phyloP scores from a whole-genome alignment of 2,329 filamentous ascomycete genomes.

The Xylaria sp. region DNA sequence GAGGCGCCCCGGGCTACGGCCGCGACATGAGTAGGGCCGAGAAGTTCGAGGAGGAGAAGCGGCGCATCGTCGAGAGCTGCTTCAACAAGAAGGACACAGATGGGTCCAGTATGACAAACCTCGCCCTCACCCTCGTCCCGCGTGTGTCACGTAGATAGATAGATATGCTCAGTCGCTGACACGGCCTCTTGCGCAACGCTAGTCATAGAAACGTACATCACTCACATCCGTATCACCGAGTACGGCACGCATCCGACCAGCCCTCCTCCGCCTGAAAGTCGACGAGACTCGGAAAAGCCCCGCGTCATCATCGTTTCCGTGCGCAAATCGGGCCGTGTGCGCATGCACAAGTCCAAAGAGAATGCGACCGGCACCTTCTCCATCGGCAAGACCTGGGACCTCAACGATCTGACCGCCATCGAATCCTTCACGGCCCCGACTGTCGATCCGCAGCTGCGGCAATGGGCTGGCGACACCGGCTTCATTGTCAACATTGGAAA shows the following conservation, averaged over 20 bases:
- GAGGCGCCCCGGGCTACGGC: constrained; percentile 50
- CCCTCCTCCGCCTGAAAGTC: constrained; percentile 84
- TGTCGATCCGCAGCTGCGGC: constrained; percentile 68
- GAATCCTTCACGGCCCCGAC: constrained; percentile 79
- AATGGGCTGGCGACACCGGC: constrained; percentile 85
- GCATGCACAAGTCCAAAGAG: constrained; percentile 96
- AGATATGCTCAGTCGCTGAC: constrained; percentile 21
- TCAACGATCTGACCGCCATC: constrained; percentile 87
- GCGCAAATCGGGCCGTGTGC: constrained; percentile 88
- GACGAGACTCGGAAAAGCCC: constrained; percentile 81
- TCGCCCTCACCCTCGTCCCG: too few relatives aligned
- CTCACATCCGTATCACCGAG: constrained; percentile 91
- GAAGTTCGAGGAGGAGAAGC: constrained; percentile 96
- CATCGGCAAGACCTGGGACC: constrained; percentile 97
- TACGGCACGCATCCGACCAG: constrained; percentile 84
- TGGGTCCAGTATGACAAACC: constrained; percentile 76
- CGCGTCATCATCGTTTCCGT: constrained; percentile 94
- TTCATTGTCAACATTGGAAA: constrained; percentile 92
- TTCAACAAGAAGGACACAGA: constrained; percentile 91
- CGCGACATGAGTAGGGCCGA: constrained; percentile 70
- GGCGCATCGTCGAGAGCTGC: constrained; percentile 92
- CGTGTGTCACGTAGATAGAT: constrained; percentile 25
- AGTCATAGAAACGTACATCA: constrained; percentile 96
- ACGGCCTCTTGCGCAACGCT: constrained; percentile 29
- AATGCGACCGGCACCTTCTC: constrained; percentile 95